phyloP scores from a whole-genome alignment of 257 asterid genomes.

The Solanum ossicruentum region DNA sequence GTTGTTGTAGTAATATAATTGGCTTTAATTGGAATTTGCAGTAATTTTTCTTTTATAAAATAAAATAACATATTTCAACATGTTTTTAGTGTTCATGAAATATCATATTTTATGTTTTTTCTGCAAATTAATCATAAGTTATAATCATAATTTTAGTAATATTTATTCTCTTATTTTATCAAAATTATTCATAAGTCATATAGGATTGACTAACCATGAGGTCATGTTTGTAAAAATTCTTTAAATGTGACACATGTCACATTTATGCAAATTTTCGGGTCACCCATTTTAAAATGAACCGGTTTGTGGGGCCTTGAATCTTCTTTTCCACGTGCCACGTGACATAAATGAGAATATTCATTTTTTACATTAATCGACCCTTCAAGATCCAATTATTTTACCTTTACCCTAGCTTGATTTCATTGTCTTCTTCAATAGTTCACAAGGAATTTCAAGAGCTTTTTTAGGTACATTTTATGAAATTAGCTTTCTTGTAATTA shows the following conservation, averaged over 20 bases:
- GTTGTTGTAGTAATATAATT: background rate
- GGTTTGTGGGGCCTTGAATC: background rate
- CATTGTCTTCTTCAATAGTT: background rate
- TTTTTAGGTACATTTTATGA: background rate
- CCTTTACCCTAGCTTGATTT: background rate
- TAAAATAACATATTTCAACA: background rate
- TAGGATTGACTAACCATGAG: background rate
- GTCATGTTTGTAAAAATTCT: background rate
- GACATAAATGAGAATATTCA: background rate
- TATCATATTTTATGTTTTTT: too few species aligned
- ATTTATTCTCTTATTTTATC: background rate
- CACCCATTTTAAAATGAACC: background rate
- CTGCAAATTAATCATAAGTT: background rate
- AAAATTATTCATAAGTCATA: background rate
- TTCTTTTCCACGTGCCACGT: background rate
- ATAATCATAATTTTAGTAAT: background rate
- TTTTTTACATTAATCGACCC: background rate
- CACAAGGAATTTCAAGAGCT: background rate
- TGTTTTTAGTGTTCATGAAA: background rate
- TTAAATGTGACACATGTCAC: background rate
- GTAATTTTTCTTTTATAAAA: background rate
- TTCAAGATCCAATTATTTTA: background rate
- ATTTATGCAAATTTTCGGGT: background rate
- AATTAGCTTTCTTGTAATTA: background rate
- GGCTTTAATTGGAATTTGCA: background rate